These are phyloP conservation scores for Thozetella sp. DNA, from an alignment of 495 filamentous ascomycete genomes.

Conservation along the genomic window DNA sequence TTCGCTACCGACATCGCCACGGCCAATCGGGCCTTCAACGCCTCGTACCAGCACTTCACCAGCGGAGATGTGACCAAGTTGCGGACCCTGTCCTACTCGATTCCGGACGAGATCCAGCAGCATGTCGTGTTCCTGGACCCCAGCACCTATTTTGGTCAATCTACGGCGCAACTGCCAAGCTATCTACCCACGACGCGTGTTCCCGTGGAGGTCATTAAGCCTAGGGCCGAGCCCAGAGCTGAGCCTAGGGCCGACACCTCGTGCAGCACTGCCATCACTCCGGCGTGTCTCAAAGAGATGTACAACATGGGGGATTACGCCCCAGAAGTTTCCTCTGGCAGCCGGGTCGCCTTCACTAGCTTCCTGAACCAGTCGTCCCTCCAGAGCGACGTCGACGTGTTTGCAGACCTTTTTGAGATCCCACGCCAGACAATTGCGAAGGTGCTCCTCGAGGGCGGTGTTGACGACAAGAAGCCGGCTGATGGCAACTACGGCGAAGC, in stretches of 20 bases:
- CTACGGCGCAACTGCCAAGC: conserved; percentile 14
- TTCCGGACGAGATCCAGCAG: conserved; percentile 48
- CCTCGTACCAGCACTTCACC: conserved; percentile 43
- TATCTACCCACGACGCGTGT: conserved; percentile 12
- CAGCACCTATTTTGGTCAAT: conserved; percentile 59
- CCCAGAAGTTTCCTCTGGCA: conserved; percentile 40
- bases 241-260: conserved; percentile 24
- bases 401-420: conserved; percentile 33
- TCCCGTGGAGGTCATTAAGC: neutral
- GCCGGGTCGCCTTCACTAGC: conserved; percentile 57
- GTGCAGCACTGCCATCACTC: conserved; percentile 58
- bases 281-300: conserved; percentile 57
- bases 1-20: conserved; percentile 50
- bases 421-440: conserved; percentile 56
- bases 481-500: conserved; percentile 55
- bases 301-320: conserved; percentile 59
- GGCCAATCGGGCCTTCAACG: conserved; percentile 49
- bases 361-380: conserved; percentile 51
- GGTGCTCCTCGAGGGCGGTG: conserved; percentile 54
- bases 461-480: conserved; percentile 53
- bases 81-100: conserved; percentile 59
- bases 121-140: conserved; percentile 62
- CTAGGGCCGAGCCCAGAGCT: conserved; percentile 8
- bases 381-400: conserved; percentile 18
- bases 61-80: conserved; percentile 40